These are phyloP conservation scores for Penicillium occitanis DNA, from an alignment of 2,329 filamentous ascomycete species.

Conservation along the genomic window DNA sequence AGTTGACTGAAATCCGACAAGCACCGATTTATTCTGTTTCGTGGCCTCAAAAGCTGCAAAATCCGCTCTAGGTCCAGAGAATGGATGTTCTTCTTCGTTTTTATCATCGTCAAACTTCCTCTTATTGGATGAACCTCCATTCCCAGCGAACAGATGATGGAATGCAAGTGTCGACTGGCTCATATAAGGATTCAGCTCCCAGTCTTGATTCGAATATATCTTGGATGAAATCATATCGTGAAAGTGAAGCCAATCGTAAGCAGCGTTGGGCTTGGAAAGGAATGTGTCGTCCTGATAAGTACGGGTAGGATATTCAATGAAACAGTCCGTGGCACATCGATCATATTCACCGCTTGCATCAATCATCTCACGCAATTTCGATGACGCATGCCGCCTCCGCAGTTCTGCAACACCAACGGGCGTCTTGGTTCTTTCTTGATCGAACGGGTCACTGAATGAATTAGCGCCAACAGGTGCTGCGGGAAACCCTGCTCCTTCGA, in stretches of 20 bases:
- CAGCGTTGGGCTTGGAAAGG: conserved; percentile 79
- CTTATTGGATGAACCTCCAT: conserved; percentile 48
- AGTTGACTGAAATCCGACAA: conserved; percentile 71
- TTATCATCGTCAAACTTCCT: conserved; percentile 44
- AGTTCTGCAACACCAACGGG: conserved; percentile 60
- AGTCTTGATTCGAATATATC: conserved; percentile 82
- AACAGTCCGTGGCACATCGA: conserved; percentile 68
- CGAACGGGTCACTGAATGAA: conserved; percentile 38
- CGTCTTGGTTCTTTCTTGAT: conserved; percentile 28
- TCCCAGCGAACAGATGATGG: conserved; percentile 83
- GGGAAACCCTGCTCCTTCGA: conserved; percentile 63
- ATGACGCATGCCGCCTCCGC: conserved; percentile 59
- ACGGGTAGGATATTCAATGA: conserved; percentile 79
- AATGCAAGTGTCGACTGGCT: conserved; percentile 85
- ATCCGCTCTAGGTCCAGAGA: conserved; percentile 78
- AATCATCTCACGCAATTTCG: conserved; percentile 60
- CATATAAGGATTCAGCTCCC: conserved; percentile 86
- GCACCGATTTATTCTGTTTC: conserved; percentile 72
- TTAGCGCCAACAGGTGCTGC: conserved; percentile 41
- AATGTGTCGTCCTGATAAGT: conserved; percentile 92
- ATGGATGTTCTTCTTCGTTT: conserved; percentile 62
- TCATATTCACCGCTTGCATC: conserved; percentile 64
- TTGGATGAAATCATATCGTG: conserved; percentile 79
- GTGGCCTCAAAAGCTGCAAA: conserved; percentile 77
- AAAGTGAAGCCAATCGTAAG: conserved; percentile 95